These are phyloP conservation scores for Botrytis fragariae DNA, from an alignment of 2,329 filamentous ascomycete genomes.

Conservation along the genomic window DNA sequence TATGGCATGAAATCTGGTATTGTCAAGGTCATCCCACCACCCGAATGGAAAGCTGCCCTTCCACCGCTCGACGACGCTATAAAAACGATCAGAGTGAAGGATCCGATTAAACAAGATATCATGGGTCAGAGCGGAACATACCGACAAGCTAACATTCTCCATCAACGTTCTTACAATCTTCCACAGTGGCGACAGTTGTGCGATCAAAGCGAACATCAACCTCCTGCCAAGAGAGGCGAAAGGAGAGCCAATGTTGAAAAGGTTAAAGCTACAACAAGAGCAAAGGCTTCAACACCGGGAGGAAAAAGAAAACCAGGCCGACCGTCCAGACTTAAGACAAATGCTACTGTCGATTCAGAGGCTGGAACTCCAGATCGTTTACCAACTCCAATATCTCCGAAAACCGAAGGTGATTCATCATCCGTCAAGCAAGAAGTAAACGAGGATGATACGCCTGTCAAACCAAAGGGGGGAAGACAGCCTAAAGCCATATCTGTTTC, in stretches of 20 bases:
- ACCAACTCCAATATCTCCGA: slow-evolving; percentile 54
- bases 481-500: slow-evolving; percentile 67
- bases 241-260: slow-evolving; percentile 53
- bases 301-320: slow-evolving; percentile 29
- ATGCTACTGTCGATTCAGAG: slow-evolving; percentile 25
- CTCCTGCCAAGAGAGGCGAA: slow-evolving; percentile 85
- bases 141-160: slow-evolving; percentile 94
- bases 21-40: slow-evolving; percentile 88
- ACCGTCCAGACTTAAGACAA: slow-evolving; percentile 30
- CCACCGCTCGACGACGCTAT: slow-evolving; percentile 79
- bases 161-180: slow-evolving; percentile 92
- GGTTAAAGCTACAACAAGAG: slow-evolving; percentile 34
- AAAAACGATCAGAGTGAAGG: slow-evolving; percentile 89
- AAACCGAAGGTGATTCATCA: slow-evolving; percentile 40
- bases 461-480: slow-evolving; percentile 45
- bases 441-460: slow-evolving; percentile 46
- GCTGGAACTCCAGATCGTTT: slow-evolving; percentile 48
- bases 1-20: slow-evolving; percentile 98
- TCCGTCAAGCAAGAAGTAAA: slow-evolving; percentile 40
- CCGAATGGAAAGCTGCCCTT: slow-evolving; percentile 85
- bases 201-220: slow-evolving; percentile 93
- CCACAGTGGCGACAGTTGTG: slow-evolving; percentile 94
- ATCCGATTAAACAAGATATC: slow-evolving; percentile 98
- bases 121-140: slow-evolving; percentile 94
- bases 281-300: slow-evolving; percentile 29